Base-by-base conservation (phyloP, 1,139 yeast genomes). In the Pichia sp. region DNA sequence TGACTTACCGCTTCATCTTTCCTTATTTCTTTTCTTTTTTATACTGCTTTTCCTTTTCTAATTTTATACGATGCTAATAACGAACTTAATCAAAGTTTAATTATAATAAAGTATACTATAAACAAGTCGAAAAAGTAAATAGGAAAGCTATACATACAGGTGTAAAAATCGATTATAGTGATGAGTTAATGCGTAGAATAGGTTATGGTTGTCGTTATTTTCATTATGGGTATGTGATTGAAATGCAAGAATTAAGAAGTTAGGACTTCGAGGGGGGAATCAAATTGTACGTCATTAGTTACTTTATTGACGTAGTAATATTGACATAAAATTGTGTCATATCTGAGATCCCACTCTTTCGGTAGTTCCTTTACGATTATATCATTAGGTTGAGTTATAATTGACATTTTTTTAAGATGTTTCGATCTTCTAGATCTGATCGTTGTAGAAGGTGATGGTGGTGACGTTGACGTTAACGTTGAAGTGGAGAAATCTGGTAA, bases 401-500 rank as follows among this genome's bases (percentile, higher is more conserved):
- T 22, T 22, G 24, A 7, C 7, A 7, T 22, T 22, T 22, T 22
- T 22, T 22, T 22, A 7, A 22, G 10, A 8, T 22, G 9, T 22
- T 10, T 22, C 24, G 24, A 22, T 22, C 24, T 22, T 22, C 24
- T 22, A 22, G 7, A n/a, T n/a, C n/a, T n/a, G n/a, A n/a, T n/a
- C n/a, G n/a, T n/a, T n/a, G n/a, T n/a, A n/a, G n/a, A n/a, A n/a
- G n/a, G n/a, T n/a, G n/a, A n/a, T n/a, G n/a, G n/a, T n/a, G n/a
- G n/a, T n/a, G n/a, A n/a, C n/a, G n/a, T n/a, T n/a, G n/a, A n/a
- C n/a, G n/a, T n/a, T n/a, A n/a, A n/a, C n/a, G n/a, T n/a, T 23
- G 69, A 62, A 12, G 55, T 56, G 4, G 74, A 72, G 60, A 72
- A 69, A 41, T 36, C 46, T 21, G 58, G 67, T 47, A 48, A 62